Evolutionary conservation across 2,329 filamentous ascomycete species (phyloP).

Genomic region (Chrysosphaeria jannelii): DNA sequence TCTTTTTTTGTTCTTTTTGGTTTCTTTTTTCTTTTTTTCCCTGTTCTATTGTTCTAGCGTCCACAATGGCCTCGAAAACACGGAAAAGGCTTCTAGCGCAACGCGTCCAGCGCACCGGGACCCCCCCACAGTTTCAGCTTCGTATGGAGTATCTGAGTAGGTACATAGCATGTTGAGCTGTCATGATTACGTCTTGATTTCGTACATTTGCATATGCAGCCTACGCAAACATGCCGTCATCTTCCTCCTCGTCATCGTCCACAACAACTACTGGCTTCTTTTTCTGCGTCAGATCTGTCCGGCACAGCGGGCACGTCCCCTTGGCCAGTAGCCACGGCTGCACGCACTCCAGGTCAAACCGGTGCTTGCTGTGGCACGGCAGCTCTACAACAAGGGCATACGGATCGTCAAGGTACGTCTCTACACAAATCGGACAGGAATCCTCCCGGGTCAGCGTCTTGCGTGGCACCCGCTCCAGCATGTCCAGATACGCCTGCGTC

Average conservation of each 20-base stretch:
- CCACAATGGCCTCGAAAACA: neutral
- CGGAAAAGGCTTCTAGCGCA: neutral
- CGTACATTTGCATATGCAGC: neutral
- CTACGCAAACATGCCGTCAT: constrained; percentile 12
- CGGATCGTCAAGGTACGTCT: constrained; percentile 27
- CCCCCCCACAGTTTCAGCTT: too few relatives aligned
- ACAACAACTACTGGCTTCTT: constrained; percentile 14
- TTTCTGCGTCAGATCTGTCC: constrained; percentile 27
- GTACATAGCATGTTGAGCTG: too few relatives aligned
- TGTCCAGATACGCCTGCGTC: constrained; percentile 25
- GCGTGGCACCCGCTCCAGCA: constrained; percentile 24
- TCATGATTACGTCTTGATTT: too few relatives aligned
- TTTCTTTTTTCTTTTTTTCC: neutral
- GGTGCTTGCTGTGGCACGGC: constrained; percentile 25
- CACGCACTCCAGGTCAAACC: constrained; percentile 36
- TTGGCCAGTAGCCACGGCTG: constrained; percentile 32
- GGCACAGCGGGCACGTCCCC: constrained; percentile 32
- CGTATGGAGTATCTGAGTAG: too few relatives aligned
- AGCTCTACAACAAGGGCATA: constrained; percentile 33
- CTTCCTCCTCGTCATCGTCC: constrained; percentile 17
- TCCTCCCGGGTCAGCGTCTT: constrained; percentile 19
- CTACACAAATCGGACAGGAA: constrained; percentile 30
- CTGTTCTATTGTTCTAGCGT: neutral
- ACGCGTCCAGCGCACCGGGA: too few relatives aligned
- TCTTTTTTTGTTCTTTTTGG: neutral